Evolutionary conservation across 1,284 basidiomycete genomes (phyloP).

Genomic region (Ceratobasidium sp.): DNA sequence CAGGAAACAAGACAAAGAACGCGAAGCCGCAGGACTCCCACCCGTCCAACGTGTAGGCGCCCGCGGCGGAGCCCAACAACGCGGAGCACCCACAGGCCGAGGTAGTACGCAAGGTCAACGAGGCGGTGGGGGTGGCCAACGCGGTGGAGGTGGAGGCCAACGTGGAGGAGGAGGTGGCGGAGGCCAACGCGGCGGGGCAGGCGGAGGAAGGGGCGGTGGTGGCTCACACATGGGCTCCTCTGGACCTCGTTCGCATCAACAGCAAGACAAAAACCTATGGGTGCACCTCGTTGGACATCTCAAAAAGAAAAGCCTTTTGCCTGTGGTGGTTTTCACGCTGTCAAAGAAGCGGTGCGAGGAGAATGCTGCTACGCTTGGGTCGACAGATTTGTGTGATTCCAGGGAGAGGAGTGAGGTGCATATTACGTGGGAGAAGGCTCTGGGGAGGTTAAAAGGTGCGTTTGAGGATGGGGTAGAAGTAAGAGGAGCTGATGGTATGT

Average conservation of each 20-base stretch:
- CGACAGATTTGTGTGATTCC: conserved; percentile 87
- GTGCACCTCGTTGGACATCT: conserved; percentile 91
- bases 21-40: conserved; percentile 90
- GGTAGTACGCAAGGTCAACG: conserved; percentile 64
- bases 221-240: conserved; percentile 59
- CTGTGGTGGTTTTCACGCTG: conserved; percentile 97
- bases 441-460: conserved; percentile 89
- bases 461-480: conserved; percentile 3
- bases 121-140: conserved; percentile 52
- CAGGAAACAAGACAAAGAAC: conserved; percentile 97
- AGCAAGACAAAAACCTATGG: conserved; percentile 90
- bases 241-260: conserved; percentile 70
- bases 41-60: conserved; percentile 84
- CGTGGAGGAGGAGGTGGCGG: conserved; percentile 61
- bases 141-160: conserved; percentile 50
- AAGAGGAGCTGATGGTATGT: neutral
- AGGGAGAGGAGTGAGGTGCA: conserved; percentile 97
- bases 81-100: conserved; percentile 57
- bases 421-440: conserved; percentile 90
- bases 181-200: conserved; percentile 63
- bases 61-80: conserved; percentile 71
- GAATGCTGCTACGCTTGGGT: conserved; percentile 89
- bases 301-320: conserved; percentile 86
- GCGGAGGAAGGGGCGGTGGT: conserved; percentile 57
- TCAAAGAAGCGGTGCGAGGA: conserved; percentile 98